A percentile compares a stretch with the other conserved stretches of the same genome.
phyloP scores from a whole-genome alignment of 2,329 filamentous ascomycete genomes.

The Hypoxylon sp. region DNA sequence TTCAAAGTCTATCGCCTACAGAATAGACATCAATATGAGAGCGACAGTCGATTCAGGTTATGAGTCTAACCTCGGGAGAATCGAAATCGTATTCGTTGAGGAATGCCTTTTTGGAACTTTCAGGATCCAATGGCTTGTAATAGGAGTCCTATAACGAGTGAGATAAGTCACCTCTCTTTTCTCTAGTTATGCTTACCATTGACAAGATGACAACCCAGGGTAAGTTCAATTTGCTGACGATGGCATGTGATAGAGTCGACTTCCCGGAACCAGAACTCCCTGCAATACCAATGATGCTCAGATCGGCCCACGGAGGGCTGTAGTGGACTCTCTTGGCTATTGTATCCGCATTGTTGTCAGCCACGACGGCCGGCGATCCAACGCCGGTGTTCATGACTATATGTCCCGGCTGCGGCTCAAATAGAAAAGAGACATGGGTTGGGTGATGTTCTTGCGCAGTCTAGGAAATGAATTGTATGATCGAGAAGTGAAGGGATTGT shows the following conservation, averaged over 20 bases:
- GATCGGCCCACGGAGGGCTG: constrained; percentile 93
- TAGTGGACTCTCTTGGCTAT: constrained; percentile 78
- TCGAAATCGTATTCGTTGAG: constrained; percentile 96
- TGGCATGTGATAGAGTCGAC: constrained; percentile 91
- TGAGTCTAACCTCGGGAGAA: constrained; percentile 74
- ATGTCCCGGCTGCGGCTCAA: constrained; percentile 19
- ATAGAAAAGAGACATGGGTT: constrained; percentile 34
- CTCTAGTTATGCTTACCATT: constrained; percentile 73
- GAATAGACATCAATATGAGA: constrained; percentile 44
- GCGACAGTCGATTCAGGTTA: constrained; percentile 4
- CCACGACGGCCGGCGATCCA: constrained; percentile 47
- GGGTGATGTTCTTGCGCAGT: neutral
- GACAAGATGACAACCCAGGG: constrained; percentile 98
- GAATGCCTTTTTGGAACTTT: constrained; percentile 85
- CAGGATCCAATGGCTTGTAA: constrained; percentile 88
- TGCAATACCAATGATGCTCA: constrained; percentile 96
- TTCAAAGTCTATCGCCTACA: constrained; percentile 90
- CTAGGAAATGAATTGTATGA: neutral
- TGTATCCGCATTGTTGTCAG: constrained; percentile 56
- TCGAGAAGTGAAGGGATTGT: constrained; percentile 15
- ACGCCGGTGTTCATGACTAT: constrained; percentile 50
- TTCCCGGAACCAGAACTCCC: constrained; percentile 96
- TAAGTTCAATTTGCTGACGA: constrained; percentile 88
- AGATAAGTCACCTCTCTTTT: constrained; percentile 41
- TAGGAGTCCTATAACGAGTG: constrained; percentile 82